Conservation (phyloP, 179 eudicot genomes). For the Nepenthes alata region DNA sequence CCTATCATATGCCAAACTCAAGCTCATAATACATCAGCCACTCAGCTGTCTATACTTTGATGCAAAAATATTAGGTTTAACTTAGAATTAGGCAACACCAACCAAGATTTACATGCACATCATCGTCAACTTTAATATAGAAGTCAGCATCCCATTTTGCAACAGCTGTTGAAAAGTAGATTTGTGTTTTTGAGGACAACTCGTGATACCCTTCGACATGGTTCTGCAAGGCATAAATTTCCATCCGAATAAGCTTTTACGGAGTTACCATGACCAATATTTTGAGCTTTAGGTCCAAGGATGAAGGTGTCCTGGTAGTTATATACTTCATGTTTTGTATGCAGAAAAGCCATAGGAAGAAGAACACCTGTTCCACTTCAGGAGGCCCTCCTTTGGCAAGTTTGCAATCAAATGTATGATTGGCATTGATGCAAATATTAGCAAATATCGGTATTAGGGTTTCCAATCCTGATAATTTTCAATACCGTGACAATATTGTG, state of each 20-base stretch:
- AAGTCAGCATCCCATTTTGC: slow-evolving; percentile 27
- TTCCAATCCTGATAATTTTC: too few species aligned
- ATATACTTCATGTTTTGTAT: too few species aligned
- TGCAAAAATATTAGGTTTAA: background rate
- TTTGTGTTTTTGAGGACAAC: slow-evolving; percentile 18
- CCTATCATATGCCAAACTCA: slow-evolving; percentile 3
- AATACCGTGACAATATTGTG: too few species aligned
- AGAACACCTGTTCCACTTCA: too few species aligned
- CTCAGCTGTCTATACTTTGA: background rate
- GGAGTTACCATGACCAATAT: background rate
- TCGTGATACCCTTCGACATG: slow-evolving; percentile 20
- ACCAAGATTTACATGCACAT: slow-evolving; percentile 24
- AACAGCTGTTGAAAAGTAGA: slow-evolving; percentile 18
- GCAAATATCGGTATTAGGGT: too few species aligned
- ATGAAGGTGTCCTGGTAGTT: too few species aligned
- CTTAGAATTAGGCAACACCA: background rate
- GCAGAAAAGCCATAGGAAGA: too few species aligned
- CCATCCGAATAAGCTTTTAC: background rate
- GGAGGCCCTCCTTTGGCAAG: too few species aligned
- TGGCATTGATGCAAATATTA: too few species aligned
- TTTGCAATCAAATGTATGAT: too few species aligned
- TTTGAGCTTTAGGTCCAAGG: background rate
- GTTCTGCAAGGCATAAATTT: background rate
- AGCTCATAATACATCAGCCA: background rate
- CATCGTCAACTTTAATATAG: slow-evolving; percentile 25